phyloP scores from a whole-genome alignment of 2,329 filamentous ascomycete species.

The Epichloe amarillans region DNA sequence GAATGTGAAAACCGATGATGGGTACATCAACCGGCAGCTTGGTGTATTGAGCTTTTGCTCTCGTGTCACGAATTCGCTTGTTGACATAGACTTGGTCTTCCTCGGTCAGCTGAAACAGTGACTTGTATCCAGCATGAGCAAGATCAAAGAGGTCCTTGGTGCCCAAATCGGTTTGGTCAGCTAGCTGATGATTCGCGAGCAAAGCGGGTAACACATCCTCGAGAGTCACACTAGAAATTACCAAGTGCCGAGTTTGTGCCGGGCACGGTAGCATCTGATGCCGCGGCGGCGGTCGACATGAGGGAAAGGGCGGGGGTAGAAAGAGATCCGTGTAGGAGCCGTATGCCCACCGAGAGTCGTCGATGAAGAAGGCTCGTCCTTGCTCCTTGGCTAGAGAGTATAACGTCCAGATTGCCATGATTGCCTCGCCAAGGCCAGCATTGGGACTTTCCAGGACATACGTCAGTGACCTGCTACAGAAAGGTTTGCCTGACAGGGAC shows the following conservation, averaged over 20 bases:
- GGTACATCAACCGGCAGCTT: constrained; percentile 24
- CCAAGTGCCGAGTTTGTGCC: constrained; percentile 57
- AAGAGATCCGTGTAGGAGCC: constrained; percentile 65
- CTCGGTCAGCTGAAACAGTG: constrained; percentile 54
- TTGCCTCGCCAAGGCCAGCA: constrained; percentile 61
- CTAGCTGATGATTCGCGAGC: constrained; percentile 19
- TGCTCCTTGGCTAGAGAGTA: constrained; percentile 69
- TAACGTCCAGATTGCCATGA: constrained; percentile 73
- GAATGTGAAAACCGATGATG: constrained; percentile 60
- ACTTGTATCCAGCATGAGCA: constrained; percentile 56
- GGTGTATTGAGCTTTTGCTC: constrained; percentile 28
- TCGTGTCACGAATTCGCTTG: constrained; percentile 43
- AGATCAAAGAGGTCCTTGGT: constrained; percentile 51
- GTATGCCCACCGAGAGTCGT: constrained; percentile 74
- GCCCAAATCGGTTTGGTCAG: constrained; percentile 11
- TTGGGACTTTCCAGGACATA: constrained; percentile 62
- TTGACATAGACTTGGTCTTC: constrained; percentile 55
- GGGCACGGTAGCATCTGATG: constrained; percentile 72
- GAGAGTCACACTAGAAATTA: constrained; percentile 58
- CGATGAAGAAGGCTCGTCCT: constrained; percentile 66
- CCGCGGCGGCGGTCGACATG: constrained; percentile 57
- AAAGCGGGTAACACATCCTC: constrained; percentile 49
- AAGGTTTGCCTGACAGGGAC: constrained; percentile 31
- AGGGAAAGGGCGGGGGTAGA: constrained; percentile 46
- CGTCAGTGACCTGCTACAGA: constrained; percentile 61